These are phyloP conservation scores for Filobasidium uniguttulatum DNA, from an alignment of 1,284 basidiomycete genomes.

Conservation along the genomic window DNA sequence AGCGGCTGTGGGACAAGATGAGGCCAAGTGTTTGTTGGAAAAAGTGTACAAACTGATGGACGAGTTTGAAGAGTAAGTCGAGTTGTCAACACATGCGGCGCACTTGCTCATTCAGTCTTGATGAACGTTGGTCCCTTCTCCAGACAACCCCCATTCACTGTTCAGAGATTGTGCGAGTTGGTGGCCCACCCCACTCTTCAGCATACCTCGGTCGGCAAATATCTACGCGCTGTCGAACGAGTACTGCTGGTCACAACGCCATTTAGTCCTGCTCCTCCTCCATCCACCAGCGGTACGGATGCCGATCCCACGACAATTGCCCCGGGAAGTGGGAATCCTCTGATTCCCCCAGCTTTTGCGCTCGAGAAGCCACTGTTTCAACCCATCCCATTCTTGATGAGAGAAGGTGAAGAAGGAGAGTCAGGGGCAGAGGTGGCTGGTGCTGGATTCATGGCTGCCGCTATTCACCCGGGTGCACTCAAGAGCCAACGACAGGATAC, in stretches of 20 bases:
- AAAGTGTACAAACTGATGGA: slow-evolving; percentile 54
- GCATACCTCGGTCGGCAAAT: slow-evolving; percentile 73
- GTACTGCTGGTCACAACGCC: slow-evolving; percentile 68
- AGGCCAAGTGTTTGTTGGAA: slow-evolving; percentile 49
- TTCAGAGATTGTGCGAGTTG: slow-evolving; percentile 83
- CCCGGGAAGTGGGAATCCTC: not conserved
- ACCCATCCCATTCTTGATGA: slow-evolving; percentile 34
- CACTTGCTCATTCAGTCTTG: not conserved
- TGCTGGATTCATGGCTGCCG: not conserved
- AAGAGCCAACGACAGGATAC: not conserved
- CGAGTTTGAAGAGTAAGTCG: slow-evolving; percentile 44
- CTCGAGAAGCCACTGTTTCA: slow-evolving; percentile 29
- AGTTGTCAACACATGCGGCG: not conserved
- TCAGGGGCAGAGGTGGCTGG: not conserved
- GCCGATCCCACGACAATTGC: not conserved
- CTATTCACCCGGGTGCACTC: not conserved
- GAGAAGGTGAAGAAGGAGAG: not conserved
- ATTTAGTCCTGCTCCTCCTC: slow-evolving; percentile 27
- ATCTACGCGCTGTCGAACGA: slow-evolving; percentile 76
- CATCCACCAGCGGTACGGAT: slow-evolving; percentile 17
- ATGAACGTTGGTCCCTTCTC: slow-evolving; percentile 1
- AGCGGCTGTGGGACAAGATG: slow-evolving; percentile 42
- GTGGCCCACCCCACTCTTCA: slow-evolving; percentile 53
- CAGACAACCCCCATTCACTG: slow-evolving; percentile 72
- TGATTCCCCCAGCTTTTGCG: not conserved